Evolutionary conservation across 2,329 filamentous ascomycete genomes (phyloP), one percentile per base, ranked within the genome.

Genomic region (Penicillium hesseltinei): DNA sequence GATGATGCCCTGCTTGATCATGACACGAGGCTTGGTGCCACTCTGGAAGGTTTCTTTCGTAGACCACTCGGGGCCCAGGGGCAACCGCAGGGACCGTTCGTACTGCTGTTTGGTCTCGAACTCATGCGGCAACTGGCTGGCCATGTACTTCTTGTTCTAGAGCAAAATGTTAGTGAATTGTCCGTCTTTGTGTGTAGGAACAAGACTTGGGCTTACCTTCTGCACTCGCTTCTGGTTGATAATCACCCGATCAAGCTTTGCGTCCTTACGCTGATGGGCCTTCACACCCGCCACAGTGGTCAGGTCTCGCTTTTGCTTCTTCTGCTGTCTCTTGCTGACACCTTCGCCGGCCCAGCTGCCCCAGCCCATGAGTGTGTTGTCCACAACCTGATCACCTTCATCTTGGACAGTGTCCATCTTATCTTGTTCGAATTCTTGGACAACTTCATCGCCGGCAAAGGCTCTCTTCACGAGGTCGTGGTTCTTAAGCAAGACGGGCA

Each of bases 31-130:
- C 83, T 93, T 96, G 58, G 90, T 96, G 60, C 85, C 85, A 66
- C 89, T 86, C 80, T 97, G 92, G 82, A 94, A 94, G 15, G 89
- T 91, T 79, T 91, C 87, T 83, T 96, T 97, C n/a, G 93, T 97
- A 66, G 88, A 87, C 92, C 93, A 99, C 76, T 99, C 93, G 17
- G 89, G 91, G 1, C 94, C 94, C 59, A 97, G 85, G 1, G 94
- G 94, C 64, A 97, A 77, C 43, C 93, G 83, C 57, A 97, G 79
- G 62, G 89, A 90, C 50, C 93, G 82, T 80, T 99, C 94, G 77
- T 97, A 97, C 80, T 97, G 92, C 70, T 89, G 84, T 65, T 83
- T 84, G 29, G 84, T 91, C 80, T 97, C 93, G 75, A 92, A 97
- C n/a, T 87, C 88, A 76, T 95, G 90, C 49, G 94, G 94, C 50